Evolutionary conservation across 177 flowering plant genomes (phyloP).

Genomic region (Vitis hybrid): DNA sequence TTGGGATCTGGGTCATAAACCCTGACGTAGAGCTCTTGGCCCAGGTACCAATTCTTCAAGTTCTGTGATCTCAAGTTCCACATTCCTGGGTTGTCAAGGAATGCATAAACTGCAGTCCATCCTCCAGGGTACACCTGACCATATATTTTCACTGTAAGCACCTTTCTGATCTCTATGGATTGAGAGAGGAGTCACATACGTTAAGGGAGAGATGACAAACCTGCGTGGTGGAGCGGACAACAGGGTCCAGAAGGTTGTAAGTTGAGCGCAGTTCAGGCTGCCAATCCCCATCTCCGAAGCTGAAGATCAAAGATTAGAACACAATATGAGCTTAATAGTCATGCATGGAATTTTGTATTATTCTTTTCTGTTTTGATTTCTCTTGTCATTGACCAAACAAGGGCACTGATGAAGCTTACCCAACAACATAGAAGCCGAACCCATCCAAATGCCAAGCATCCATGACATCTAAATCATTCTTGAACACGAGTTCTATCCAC

Average conservation of each 20-base stretch:
- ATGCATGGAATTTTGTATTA: too few relatives aligned
- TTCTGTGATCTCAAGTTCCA: conserved; percentile 74
- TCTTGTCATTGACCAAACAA: background rate
- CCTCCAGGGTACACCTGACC: conserved; percentile 56
- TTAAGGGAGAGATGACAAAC: conserved; percentile 9
- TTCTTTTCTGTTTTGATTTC: too few relatives aligned
- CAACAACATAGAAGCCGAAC: conserved; percentile 61
- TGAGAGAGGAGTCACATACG: too few relatives aligned
- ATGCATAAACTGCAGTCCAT: conserved; percentile 66
- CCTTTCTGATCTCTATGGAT: too few relatives aligned
- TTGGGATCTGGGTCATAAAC: conserved; percentile 50
- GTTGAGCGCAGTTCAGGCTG: conserved; percentile 18
- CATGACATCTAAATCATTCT: conserved; percentile 41
- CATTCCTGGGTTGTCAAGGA: conserved; percentile 75
- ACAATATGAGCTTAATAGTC: too few relatives aligned
- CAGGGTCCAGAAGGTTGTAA: conserved; percentile 57
- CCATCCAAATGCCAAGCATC: conserved; percentile 81
- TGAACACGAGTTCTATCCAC: conserved; percentile 58
- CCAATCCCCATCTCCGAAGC: conserved; percentile 64
- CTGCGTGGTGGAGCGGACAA: conserved; percentile 57
- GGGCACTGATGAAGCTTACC: conserved; percentile 34
- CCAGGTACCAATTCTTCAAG: conserved; percentile 55
- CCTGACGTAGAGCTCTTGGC: conserved; percentile 61
- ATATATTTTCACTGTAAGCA: too few relatives aligned
- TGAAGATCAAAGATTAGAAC: conserved; percentile 9